phyloP scores from a whole-genome alignment of 192 early-diverging fungal genomes.

The Borealophlyctis nickersoniae region DNA sequence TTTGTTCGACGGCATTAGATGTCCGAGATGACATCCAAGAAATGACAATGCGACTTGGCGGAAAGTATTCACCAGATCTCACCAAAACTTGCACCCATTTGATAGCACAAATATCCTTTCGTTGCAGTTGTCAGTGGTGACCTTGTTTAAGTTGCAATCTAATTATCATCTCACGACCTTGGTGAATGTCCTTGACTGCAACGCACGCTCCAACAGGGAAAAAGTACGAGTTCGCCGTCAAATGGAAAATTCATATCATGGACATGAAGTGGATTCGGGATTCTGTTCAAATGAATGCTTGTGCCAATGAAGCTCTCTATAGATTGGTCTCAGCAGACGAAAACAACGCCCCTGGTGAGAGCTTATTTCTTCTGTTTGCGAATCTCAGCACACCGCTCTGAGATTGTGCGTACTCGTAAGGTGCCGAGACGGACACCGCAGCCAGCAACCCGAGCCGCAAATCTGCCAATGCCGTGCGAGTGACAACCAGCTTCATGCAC shows the following conservation, averaged over 20 bases:
- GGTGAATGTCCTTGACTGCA: background rate
- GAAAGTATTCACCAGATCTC: constrained; percentile 17
- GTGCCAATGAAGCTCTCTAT: constrained; percentile 15
- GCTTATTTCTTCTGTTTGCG: background rate
- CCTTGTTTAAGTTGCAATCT: background rate
- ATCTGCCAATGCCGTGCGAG: too few relatives aligned
- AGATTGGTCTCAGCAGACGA: background rate
- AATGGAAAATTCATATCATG: constrained; percentile 25
- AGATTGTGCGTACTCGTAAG: background rate
- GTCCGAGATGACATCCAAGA: background rate
- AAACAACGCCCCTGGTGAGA: background rate
- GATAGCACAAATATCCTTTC: constrained; percentile 11
- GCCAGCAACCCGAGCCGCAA: constrained; percentile 4
- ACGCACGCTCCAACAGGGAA: constrained; percentile 3
- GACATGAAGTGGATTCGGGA: constrained; percentile 24
- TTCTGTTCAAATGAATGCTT: constrained; percentile 11
- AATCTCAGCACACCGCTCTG: background rate
- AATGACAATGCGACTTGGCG: constrained; percentile 16
- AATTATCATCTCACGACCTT: too few relatives aligned
- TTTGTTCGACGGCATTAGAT: background rate
- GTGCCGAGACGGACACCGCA: background rate
- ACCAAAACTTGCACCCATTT: constrained; percentile 33
- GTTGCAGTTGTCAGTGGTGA: too few relatives aligned
- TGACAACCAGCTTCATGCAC: background rate
- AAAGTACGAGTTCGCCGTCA: constrained; percentile 34